Conservation (phyloP, 805 yeast genomes). For the Myxozyma vanderwaltii region DNA sequence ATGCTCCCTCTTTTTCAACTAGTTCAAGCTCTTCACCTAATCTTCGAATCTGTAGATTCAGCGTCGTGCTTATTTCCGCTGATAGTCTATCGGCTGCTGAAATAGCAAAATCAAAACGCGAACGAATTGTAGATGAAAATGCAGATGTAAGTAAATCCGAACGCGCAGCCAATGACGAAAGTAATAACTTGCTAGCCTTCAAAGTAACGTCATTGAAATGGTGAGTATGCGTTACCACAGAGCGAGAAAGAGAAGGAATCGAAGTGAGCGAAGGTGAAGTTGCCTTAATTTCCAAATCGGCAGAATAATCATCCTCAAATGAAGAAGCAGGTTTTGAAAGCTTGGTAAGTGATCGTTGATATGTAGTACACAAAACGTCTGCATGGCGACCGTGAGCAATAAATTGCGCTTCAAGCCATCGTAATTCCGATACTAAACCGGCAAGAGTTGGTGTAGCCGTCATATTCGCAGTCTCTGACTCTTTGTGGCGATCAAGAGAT, state of each 20-base stretch:
- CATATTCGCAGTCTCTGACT: too few species aligned
- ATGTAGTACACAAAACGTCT: constrained; percentile 1
- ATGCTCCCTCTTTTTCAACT: constrained; percentile 20
- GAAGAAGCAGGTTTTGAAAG: neutral
- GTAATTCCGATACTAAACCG: constrained; percentile 13
- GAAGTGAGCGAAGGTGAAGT: neutral
- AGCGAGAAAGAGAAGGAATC: neutral
- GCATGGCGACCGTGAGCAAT: constrained; percentile 18
- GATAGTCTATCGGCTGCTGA: constrained; percentile 27
- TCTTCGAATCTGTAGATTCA: constrained; percentile 16
- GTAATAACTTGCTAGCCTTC: neutral
- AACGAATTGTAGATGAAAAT: constrained; percentile 13
- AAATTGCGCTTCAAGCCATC: constrained; percentile 20
- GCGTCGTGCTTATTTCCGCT: constrained; percentile 24
- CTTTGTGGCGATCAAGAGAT: too few species aligned
- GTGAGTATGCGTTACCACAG: neutral
- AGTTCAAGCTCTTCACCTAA: constrained; percentile 20
- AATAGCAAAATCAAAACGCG: constrained; percentile 29
- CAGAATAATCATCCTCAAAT: neutral
- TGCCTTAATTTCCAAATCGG: neutral
- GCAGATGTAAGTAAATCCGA: constrained; percentile 17
- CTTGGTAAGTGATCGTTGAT: neutral
- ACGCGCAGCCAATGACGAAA: neutral
- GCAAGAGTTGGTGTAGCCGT: neutral
- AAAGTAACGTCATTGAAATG: constrained; percentile 4